Conservation (phyloP, 2,329 filamentous ascomycete genomes). For the Diaporthe vexans region DNA sequence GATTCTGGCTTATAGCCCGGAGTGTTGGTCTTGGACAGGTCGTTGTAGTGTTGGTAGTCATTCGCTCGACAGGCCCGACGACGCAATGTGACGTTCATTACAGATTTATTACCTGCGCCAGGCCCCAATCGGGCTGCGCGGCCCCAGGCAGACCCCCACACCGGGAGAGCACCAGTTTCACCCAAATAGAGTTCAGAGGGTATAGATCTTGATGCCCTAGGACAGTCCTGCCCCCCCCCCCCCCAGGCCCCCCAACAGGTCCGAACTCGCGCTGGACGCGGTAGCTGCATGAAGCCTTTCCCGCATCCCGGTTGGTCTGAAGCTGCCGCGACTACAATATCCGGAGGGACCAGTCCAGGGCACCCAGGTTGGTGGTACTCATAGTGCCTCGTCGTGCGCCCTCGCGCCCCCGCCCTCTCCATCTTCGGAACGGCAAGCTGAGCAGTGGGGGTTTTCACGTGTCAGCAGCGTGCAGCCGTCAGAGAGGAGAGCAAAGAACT, state of each 20-base stretch:
- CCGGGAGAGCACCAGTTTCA: background rate
- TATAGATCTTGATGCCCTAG: background rate
- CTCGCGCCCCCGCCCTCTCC: background rate
- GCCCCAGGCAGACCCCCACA: background rate
- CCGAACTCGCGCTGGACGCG: background rate
- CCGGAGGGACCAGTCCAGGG: background rate
- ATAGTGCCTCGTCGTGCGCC: background rate
- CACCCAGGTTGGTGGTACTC: background rate
- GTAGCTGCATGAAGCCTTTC: background rate
- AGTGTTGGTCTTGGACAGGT: background rate
- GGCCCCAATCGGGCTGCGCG: too few relatives aligned
- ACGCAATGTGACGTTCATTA: slow-evolving; percentile 7
- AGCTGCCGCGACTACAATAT: background rate
- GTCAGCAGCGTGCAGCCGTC: slow-evolving; percentile 10
- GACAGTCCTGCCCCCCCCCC: background rate
- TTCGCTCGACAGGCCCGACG: background rate
- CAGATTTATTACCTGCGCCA: background rate
- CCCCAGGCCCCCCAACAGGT: too few relatives aligned
- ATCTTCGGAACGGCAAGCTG: background rate
- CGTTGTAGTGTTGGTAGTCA: background rate
- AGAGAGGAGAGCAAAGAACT: background rate
- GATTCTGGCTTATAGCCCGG: background rate
- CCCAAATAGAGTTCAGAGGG: background rate
- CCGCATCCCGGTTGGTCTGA: background rate
- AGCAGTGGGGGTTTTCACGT: slow-evolving; percentile 23